phyloP scores from a whole-genome alignment of 768 basidiomycete species.

The Suillus hirtellus region DNA sequence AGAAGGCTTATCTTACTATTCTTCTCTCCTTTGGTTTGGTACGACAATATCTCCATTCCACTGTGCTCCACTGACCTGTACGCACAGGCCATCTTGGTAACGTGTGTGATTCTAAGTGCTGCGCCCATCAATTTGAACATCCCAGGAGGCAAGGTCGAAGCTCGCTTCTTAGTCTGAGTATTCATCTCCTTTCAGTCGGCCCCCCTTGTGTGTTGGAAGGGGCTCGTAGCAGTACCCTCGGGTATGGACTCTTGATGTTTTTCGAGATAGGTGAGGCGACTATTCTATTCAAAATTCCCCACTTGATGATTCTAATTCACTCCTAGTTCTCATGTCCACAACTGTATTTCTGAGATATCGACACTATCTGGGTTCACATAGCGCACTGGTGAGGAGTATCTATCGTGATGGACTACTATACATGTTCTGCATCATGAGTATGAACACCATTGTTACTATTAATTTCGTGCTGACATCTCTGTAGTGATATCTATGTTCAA shows the following conservation, averaged over 20 bases:
- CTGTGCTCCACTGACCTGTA: not conserved
- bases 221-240: not conserved
- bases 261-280: slow-evolving; percentile 12
- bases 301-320: not conserved
- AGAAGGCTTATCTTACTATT: not conserved
- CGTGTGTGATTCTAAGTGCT: not conserved
- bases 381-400: not conserved
- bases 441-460: not conserved
- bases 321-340: not conserved
- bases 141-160: not conserved
- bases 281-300: not conserved
- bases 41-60: not conserved
- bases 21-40: slow-evolving; percentile 2
- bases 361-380: slow-evolving; percentile 4
- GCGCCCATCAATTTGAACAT: not conserved
- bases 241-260: slow-evolving; percentile 6
- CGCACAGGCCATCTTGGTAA: not conserved
- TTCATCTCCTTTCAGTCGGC: not conserved
- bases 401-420: slow-evolving; percentile 10
- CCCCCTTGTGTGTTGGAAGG: slow-evolving; percentile 7
- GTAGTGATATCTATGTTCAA: not conserved
- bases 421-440: not conserved
- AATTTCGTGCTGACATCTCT: not conserved
- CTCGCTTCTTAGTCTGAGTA: not conserved
- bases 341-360: slow-evolving; percentile 7